These are phyloP conservation scores for Ophiocordyceps camponoti-leonardi DNA, from an alignment of 2,329 filamentous ascomycete genomes.

Conservation along the genomic window DNA sequence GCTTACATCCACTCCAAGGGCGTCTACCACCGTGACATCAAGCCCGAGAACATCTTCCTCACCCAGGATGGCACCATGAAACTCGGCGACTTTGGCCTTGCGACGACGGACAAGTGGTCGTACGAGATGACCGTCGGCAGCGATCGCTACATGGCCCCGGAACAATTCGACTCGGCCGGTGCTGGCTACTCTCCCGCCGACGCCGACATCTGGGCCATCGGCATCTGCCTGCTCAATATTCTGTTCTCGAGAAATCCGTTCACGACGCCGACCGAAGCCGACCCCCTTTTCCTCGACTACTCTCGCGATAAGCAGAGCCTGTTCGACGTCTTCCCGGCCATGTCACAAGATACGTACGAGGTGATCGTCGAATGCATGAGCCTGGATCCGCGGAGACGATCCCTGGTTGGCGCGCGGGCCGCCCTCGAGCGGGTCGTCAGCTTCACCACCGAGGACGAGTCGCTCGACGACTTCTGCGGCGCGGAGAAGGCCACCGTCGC, in stretches of 20 bases:
- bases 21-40: slow-evolving; percentile 94
- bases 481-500: slow-evolving; percentile 61
- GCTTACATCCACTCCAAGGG: slow-evolving; percentile 81
- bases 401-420: slow-evolving; percentile 58
- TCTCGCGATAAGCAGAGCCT: slow-evolving; percentile 84
- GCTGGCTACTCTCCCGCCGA: slow-evolving; percentile 82
- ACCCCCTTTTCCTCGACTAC: slow-evolving; percentile 86
- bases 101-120: slow-evolving; percentile 78
- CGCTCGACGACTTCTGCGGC: slow-evolving; percentile 82
- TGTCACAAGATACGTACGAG: slow-evolving; percentile 96
- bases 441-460: slow-evolving; percentile 89
- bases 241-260: slow-evolving; percentile 96
- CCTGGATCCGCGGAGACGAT: slow-evolving; percentile 78
- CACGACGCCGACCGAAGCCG: slow-evolving; percentile 73
- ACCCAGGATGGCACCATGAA: slow-evolving; percentile 79
- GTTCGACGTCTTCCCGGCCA: slow-evolving; percentile 94
- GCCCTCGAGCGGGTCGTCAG: slow-evolving; percentile 65
- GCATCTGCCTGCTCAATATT: slow-evolving; percentile 90
- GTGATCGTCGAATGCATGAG: slow-evolving; percentile 83
- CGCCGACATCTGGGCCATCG: slow-evolving; percentile 94
- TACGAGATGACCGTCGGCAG: slow-evolving; percentile 89
- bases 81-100: slow-evolving; percentile 89
- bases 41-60: slow-evolving; percentile 98
- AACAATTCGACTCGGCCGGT: slow-evolving; percentile 83
- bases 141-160: slow-evolving; percentile 97